Base-by-base conservation (phyloP, 345 rosid genomes). In the Citrus sp. region DNA sequence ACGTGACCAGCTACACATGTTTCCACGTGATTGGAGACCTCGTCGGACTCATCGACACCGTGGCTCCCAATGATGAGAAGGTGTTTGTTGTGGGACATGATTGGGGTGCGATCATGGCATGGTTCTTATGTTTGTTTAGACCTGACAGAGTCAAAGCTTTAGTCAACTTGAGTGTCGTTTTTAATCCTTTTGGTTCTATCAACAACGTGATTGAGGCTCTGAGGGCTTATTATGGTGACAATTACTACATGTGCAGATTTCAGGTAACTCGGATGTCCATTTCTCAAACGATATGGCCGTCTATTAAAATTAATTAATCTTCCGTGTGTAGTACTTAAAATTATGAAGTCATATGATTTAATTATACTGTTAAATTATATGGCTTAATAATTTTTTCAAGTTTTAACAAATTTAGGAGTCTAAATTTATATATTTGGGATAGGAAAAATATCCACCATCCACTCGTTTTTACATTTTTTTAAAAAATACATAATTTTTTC, bases 241-340 rank as follows among this genome's bases (percentile, higher is more conserved):
- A 93, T 67, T 93, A 87, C 82, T 93, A 95, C 87, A 84, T 92
- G 32, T 91, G 94, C 89, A 87, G 93, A 73, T 85, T 95, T 82
- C 95, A 94, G 96, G 98, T 66, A 7, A 32, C 27, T 13, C 51
- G 51, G 51, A 46, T 12, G 18, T 1, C 42, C 42, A 9, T 38
- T 9, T 38, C 42, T 38, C 9, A 7, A 38, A 1, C 40, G 9
- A 37, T 37, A 37, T 7, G 40, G 40, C 40, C 40, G 40, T 37
- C 9, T 37, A 37, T 7, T 37, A 7, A 37, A 37, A 37, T 37
- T 6, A 37, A 37, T 37, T 37, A 37, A 37, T 37, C 40, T 7
- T 37, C 40, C 9, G 40, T 37, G 40, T 37, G 9, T 37, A 7
- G 2, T 1, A 37, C 2, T 37, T 37, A 1, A 37, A 37, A 7